A percentile compares a stretch with the other conserved stretches of the same genome.
These are phyloP conservation scores for Pisolithus tinctorius DNA, from an alignment of 768 basidiomycete genomes.

Conservation along the genomic window DNA sequence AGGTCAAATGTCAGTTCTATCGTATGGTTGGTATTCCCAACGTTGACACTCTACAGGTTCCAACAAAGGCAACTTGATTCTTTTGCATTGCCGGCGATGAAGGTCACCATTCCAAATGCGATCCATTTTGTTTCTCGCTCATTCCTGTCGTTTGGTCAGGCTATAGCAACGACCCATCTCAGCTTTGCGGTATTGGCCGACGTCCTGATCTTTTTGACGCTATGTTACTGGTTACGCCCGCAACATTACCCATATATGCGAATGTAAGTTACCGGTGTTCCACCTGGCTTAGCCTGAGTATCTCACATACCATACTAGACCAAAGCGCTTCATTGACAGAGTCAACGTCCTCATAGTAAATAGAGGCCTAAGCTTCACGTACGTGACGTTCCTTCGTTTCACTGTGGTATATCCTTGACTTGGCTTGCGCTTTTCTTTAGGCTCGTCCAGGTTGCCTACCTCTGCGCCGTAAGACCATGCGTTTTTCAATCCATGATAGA, in stretches of 20 bases:
- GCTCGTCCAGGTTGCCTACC: constrained; percentile 10
- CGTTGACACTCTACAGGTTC: constrained; percentile 16
- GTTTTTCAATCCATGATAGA: not conserved
- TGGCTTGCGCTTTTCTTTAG: constrained; percentile 4
- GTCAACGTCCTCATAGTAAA: constrained; percentile 2
- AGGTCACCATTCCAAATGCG: constrained; percentile 8
- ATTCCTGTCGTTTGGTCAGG: constrained; percentile 1
- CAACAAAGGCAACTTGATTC: constrained; percentile 15
- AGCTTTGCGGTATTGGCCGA: constrained; percentile 5
- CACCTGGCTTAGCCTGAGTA: not conserved
- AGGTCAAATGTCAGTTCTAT: constrained; percentile 17
- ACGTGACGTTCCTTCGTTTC: constrained; percentile 3
- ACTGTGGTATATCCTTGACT: not conserved
- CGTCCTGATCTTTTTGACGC: constrained; percentile 7
- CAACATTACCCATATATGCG: constrained; percentile 9
- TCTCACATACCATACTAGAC: constrained; percentile 6
- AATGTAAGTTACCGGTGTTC: constrained; percentile 9
- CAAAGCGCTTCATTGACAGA: constrained; percentile 1
- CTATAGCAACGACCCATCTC: constrained; percentile 10
- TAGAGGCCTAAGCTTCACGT: constrained; percentile 21
- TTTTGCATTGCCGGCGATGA: constrained; percentile 11
- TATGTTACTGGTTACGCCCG: constrained; percentile 17
- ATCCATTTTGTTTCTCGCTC: not conserved
- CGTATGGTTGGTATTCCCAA: not conserved
- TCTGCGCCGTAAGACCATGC: constrained; percentile 14